A percentile compares a stretch with the other conserved stretches of the same genome.
Evolutionary conservation across 1,284 basidiomycete species (phyloP).

Genomic region (Cryptococcus hybrid): DNA sequence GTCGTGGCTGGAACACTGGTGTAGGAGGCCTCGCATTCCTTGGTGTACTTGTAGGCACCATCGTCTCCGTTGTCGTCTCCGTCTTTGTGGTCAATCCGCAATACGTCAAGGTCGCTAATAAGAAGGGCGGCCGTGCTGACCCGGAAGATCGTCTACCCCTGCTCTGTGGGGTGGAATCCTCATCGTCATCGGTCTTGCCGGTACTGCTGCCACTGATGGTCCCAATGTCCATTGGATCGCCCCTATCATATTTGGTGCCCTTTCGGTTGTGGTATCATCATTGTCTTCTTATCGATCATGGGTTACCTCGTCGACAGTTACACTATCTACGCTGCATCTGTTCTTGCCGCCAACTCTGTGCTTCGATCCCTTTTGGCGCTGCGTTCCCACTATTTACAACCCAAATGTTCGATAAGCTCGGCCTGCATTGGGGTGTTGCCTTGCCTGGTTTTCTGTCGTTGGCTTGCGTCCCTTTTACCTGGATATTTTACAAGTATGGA

Average conservation of each 20-base stretch:
- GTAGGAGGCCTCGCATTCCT: slow-evolving; percentile 65
- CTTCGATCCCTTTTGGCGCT: slow-evolving; percentile 64
- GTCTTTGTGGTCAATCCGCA: slow-evolving; percentile 53
- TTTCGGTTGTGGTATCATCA: slow-evolving; percentile 63
- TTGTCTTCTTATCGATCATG: slow-evolving; percentile 60
- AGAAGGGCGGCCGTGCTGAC: slow-evolving; percentile 54
- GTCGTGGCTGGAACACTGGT: slow-evolving; percentile 61
- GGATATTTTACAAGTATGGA: slow-evolving; percentile 57
- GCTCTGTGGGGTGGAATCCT: slow-evolving; percentile 50
- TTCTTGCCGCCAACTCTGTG: slow-evolving; percentile 67
- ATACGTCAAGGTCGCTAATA: slow-evolving; percentile 55
- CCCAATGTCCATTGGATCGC: slow-evolving; percentile 55
- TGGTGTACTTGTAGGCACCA: slow-evolving; percentile 62
- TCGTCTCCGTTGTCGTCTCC: slow-evolving; percentile 31
- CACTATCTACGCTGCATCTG: slow-evolving; percentile 56
- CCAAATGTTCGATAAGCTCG: slow-evolving; percentile 54
- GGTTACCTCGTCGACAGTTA: slow-evolving; percentile 66
- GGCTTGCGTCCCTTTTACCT: slow-evolving; percentile 59
- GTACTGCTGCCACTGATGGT: slow-evolving; percentile 48
- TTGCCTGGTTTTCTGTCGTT: slow-evolving; percentile 63
- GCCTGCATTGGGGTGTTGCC: slow-evolving; percentile 65
- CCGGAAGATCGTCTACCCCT: slow-evolving; percentile 62
- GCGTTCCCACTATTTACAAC: slow-evolving; percentile 62
- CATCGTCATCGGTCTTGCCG: slow-evolving; percentile 48
- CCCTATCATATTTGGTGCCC: slow-evolving; percentile 59